Evolutionary conservation across 768 basidiomycete species (phyloP).

Genomic region (Leccinum obscurum): DNA sequence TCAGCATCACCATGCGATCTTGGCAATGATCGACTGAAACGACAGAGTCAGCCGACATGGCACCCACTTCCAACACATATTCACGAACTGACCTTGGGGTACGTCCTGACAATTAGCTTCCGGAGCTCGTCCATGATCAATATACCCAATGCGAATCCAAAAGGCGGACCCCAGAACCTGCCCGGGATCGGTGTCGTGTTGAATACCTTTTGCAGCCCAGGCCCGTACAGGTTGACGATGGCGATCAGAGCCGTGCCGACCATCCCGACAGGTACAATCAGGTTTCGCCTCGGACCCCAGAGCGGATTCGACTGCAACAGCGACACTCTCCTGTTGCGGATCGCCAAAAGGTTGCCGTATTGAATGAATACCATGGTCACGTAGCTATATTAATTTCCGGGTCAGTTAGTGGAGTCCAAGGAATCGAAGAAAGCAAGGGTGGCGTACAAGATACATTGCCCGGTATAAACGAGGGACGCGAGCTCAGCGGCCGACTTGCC

Average conservation of each 20-base stretch:
- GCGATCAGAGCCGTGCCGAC: slow-evolving; percentile 32
- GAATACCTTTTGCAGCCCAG: slow-evolving; percentile 26
- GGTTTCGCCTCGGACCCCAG: slow-evolving; percentile 41
- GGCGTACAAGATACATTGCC: slow-evolving; percentile 44
- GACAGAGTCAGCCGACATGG: background rate
- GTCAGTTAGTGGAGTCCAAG: background rate
- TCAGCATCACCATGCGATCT: background rate
- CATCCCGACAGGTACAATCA: slow-evolving; percentile 35
- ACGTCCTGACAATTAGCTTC: slow-evolving; percentile 45
- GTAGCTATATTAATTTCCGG: slow-evolving; percentile 25
- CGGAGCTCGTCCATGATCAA: slow-evolving; percentile 46
- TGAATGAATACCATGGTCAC: slow-evolving; percentile 36
- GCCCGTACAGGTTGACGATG: slow-evolving; percentile 38
- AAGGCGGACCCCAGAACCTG: slow-evolving; percentile 47
- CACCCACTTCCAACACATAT: background rate
- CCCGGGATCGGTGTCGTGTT: slow-evolving; percentile 41
- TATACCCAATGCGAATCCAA: slow-evolving; percentile 42
- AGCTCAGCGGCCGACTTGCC: slow-evolving; percentile 33
- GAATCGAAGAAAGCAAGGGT: slow-evolving; percentile 17
- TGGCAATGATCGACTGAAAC: background rate
- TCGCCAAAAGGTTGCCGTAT: slow-evolving; percentile 24
- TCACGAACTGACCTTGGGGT: slow-evolving; percentile 38
- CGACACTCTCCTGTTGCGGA: slow-evolving; percentile 33
- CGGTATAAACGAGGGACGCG: slow-evolving; percentile 37
- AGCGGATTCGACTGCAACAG: slow-evolving; percentile 28